A percentile compares a stretch with the other conserved stretches of the same genome.
phyloP scores from a whole-genome alignment of 1,284 basidiomycete species.

The Kwoniella shivajii region DNA sequence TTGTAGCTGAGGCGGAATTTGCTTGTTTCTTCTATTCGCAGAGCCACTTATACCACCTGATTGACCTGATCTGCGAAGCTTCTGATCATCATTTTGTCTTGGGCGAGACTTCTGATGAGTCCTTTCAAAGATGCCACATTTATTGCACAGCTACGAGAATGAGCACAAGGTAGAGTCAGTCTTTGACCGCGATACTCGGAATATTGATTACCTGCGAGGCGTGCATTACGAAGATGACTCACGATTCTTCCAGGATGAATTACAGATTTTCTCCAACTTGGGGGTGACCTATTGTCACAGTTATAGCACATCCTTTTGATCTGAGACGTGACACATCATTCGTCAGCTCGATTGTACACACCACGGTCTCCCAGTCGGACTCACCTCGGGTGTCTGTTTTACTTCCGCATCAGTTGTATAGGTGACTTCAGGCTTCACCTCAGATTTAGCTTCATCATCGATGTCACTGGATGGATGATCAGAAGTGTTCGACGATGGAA shows the following conservation, averaged over 20 bases:
- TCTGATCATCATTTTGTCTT: slow-evolving; percentile 18
- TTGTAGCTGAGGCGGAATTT: slow-evolving; percentile 4
- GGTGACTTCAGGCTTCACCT: background rate
- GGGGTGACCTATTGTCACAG: slow-evolving; percentile 8
- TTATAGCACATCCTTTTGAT: slow-evolving; percentile 17
- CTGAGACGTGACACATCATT: background rate
- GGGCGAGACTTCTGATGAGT: slow-evolving; percentile 17
- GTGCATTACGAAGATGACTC: background rate
- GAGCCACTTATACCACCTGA: background rate
- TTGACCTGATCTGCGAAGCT: slow-evolving; percentile 9
- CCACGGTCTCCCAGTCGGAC: background rate
- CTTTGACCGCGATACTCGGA: too few relatives aligned
- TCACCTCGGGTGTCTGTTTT: slow-evolving; percentile 18
- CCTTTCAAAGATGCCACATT: slow-evolving; percentile 22
- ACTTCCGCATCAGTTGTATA: slow-evolving; percentile 20
- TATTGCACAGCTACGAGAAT: slow-evolving; percentile 18
- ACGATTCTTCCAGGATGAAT: slow-evolving; percentile 16
- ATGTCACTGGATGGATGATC: background rate
- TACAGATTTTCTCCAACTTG: slow-evolving; percentile 18
- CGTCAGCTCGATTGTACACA: background rate
- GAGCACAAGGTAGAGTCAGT: too few relatives aligned
- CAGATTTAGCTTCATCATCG: background rate
- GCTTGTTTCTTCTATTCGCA: background rate
- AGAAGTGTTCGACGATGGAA: background rate
- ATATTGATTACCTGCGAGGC: too few relatives aligned